Percentiles rank a stretch among this genome's conserved stretches.
phyloP scores from a whole-genome alignment of 352 stramenopile species.

The Thalassiosira hispida region DNA sequence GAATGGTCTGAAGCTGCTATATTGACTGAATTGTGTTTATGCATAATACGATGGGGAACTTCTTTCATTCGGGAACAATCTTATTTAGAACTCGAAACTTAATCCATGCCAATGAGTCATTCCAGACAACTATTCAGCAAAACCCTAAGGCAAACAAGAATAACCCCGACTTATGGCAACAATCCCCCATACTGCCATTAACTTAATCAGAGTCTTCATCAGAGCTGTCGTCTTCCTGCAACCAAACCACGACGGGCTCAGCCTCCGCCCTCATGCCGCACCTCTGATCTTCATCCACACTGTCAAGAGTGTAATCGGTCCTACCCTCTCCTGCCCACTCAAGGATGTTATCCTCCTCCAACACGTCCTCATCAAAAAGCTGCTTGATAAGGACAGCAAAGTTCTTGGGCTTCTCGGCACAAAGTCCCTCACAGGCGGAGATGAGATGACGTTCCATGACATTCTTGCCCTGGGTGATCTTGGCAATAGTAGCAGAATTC shows the following conservation, averaged over 20 bases:
- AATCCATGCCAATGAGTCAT: not conserved
- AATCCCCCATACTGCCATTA: not conserved
- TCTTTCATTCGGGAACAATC: no score
- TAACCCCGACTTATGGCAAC: not conserved
- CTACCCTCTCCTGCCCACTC: slow-evolving; percentile 90
- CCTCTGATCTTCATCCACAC: slow-evolving; percentile 87
- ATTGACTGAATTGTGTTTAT: no score
- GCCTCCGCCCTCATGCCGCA: slow-evolving; percentile 88
- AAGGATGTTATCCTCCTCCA: slow-evolving; percentile 95
- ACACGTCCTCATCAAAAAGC: slow-evolving; percentile 95
- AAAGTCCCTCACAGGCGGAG: slow-evolving; percentile 90
- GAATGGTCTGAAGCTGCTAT: no score
- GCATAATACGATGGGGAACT: no score
- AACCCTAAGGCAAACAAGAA: slow-evolving; percentile 2
- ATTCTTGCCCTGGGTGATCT: slow-evolving; percentile 84
- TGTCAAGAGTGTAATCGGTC: slow-evolving; percentile 85
- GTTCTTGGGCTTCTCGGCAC: slow-evolving; percentile 89
- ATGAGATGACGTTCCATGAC: slow-evolving; percentile 94
- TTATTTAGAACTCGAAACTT: slow-evolving; percentile 14
- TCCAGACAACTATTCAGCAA: not conserved
- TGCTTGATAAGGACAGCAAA: slow-evolving; percentile 96
- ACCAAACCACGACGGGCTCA: slow-evolving; percentile 95
- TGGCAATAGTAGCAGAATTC: slow-evolving; percentile 86
- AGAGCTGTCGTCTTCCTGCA: slow-evolving; percentile 95
- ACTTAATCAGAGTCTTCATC: slow-evolving; percentile 74